Percentiles rank a stretch among this genome's conserved stretches.
Conservation (phyloP, 495 filamentous ascomycete species). For the Annulohypoxylon moriforme region DNA sequence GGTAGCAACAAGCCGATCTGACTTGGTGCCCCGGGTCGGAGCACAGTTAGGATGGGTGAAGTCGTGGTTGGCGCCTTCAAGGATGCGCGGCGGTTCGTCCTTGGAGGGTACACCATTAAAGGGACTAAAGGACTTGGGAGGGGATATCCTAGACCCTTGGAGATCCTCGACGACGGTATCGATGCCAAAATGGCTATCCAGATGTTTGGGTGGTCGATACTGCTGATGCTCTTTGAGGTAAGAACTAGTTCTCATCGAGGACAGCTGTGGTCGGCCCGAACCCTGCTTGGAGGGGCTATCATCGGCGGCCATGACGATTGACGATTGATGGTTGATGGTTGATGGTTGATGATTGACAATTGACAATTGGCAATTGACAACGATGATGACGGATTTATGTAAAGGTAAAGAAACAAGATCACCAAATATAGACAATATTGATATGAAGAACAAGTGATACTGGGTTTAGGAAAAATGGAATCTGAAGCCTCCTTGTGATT, state of each 20-base stretch:
- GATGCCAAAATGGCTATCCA: slow-evolving; percentile 63
- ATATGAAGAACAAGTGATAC: background rate
- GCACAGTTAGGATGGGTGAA: slow-evolving; percentile 68
- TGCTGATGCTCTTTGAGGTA: slow-evolving; percentile 80
- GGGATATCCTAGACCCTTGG: slow-evolving; percentile 48
- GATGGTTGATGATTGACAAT: too few species aligned
- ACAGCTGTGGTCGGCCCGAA: slow-evolving; percentile 58
- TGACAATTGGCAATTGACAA: too few species aligned
- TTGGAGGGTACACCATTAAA: slow-evolving; percentile 66
- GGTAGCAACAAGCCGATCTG: slow-evolving; percentile 69
- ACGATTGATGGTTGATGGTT: too few species aligned
- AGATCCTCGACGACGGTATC: slow-evolving; percentile 66
- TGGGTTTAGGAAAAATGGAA: background rate
- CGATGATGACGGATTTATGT: background rate
- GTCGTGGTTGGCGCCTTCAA: slow-evolving; percentile 67
- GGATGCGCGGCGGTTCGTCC: slow-evolving; percentile 62
- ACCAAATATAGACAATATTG: background rate
- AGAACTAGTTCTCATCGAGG: slow-evolving; percentile 70
- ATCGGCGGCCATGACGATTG: slow-evolving; percentile 51
- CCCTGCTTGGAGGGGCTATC: slow-evolving; percentile 45
- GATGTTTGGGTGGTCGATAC: slow-evolving; percentile 70
- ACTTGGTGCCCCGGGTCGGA: slow-evolving; percentile 52
- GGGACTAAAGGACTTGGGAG: slow-evolving; percentile 52
- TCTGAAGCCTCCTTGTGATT: background rate
- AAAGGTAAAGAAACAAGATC: slow-evolving; percentile 9